Base-by-base conservation (phyloP, 768 basidiomycete genomes). In the Mycena vulgaris region DNA sequence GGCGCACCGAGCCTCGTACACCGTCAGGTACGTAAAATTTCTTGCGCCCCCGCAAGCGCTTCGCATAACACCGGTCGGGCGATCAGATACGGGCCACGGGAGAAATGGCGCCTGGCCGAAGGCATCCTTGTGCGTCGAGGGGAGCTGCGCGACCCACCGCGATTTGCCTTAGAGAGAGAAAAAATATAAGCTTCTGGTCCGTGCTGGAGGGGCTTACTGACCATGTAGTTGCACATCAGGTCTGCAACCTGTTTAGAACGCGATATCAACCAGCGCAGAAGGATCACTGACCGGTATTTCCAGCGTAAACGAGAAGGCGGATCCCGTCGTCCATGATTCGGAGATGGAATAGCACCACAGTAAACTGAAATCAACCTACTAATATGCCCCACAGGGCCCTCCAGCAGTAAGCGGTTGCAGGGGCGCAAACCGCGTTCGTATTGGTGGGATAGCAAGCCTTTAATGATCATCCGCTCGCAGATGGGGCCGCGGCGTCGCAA, bases 301-400 rank as follows among this genome's bases (percentile, higher is more conserved):
- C 67, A 13, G 59, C 67, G n/a, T 68, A 68, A 3, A 68, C 33
- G 9, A 68, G 45, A 19, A 68, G 59, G 1, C 67, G 67, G 27
- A 68, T 53, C 13, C 67, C 67, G 6, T 63, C 60, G 21, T 95
- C 88, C 48, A 99, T 84, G 35, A 99, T 9, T 27, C 30, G 33
- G 3, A 51, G 52, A 21, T 1, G 48, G 2, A 6, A 6, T 17
- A 9, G n/a, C 33, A 35, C 17, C 7, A 28, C 28, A 40, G 27
- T 19, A 10, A 31, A 42, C 40, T 10, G 19, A 21, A n/a, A 37
- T 2, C n/a, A n/a, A 58, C 64, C 64, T 5, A 30, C 56, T 7
- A 58, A 23, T 16, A 66, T 13, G 21, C 47, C 28, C 35, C 33
- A 66, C 8, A 58, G 9, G 1, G 47, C 3, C n/a, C n/a, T n/a